Evolutionary conservation across 805 yeast species (phyloP), one percentile per base, ranked within the genome.

Genomic region (Zygotorulaspora chibaensis): DNA sequence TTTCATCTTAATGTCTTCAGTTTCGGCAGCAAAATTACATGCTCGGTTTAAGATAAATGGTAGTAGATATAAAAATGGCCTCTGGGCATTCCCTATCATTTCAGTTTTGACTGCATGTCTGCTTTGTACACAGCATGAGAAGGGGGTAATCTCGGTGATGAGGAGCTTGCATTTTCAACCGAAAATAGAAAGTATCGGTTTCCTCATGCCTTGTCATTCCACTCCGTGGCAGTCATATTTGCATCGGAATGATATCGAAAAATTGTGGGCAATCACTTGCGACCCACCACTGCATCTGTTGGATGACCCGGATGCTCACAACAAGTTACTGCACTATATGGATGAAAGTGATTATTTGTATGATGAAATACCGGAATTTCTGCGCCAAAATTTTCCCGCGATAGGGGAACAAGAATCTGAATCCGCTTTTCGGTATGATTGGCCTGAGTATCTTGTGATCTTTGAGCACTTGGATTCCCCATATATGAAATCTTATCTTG

Each of bases 151-250:
- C 12, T 81, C 76, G 31, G 83, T 89, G 0, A 73, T 84, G 10
- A 65, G 76, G 11, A 72, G 70, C 39, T 57, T 90, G 17, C 72
- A 81, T 34, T 48, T 65, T 17, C 61, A 70, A 28, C 56, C 66
- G 3, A 55, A 60, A 3, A 72, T 78, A 8, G 50, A 65, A 8
- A 73, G 84, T 1, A 67, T 90, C 25, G 96, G 96, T 0, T 87
- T 93, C 55, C 64, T 93, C 12, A 88, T 90, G 60, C 99, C 99
- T 0, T 93, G 99, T 58, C 99, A 93, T 64, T 90, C 98, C 0
- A 91, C 97, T 0, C 99, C 99, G 2, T 86, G 93, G 81, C 96
- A 88, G 59, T 79, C 93, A 20, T 81, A 84, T 60, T 66, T 93
- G 34, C 96, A 90, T 58, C 67, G 85, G 17, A 62, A 69, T 8